These are phyloP conservation scores for Chaetomium cochliodes DNA, from an alignment of 495 filamentous ascomycete genomes.

Conservation along the genomic window DNA sequence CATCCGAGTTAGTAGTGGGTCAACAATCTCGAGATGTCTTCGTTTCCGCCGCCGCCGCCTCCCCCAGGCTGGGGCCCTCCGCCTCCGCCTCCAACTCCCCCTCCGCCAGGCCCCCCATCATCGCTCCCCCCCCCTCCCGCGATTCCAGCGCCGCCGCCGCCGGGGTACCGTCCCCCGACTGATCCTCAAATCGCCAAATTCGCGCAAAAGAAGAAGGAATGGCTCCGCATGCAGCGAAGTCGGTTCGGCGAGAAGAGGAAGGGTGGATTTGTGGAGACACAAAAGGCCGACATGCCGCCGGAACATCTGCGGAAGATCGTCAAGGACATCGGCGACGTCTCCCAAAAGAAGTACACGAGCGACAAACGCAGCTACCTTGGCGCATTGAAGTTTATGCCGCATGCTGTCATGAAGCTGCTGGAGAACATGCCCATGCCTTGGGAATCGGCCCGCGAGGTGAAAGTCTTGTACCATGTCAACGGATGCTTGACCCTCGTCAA, in stretches of 20 bases:
- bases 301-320: slow-evolving; percentile 99
- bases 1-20: too few species aligned
- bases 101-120: slow-evolving; percentile 72
- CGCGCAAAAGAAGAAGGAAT: slow-evolving; percentile 98
- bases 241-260: slow-evolving; percentile 97
- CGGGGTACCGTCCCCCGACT: slow-evolving; percentile 78
- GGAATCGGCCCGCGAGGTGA: slow-evolving; percentile 93
- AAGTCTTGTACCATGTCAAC: slow-evolving; percentile 97
- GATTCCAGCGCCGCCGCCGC: slow-evolving; percentile 77
- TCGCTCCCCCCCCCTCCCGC: slow-evolving; percentile 67
- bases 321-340: slow-evolving; percentile 97
- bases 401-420: slow-evolving; percentile 96
- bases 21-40: slow-evolving; percentile 28
- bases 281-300: slow-evolving; percentile 98
- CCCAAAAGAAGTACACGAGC: slow-evolving; percentile 98
- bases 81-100: slow-evolving; percentile 53
- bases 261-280: slow-evolving; percentile 92
- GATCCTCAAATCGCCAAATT: slow-evolving; percentile 93
- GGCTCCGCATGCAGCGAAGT: slow-evolving; percentile 87
- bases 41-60: slow-evolving; percentile 60
- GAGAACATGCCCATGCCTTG: slow-evolving; percentile 99
- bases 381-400: slow-evolving; percentile 98
- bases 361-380: slow-evolving; percentile 98
- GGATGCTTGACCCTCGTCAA: slow-evolving; percentile 97
- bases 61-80: slow-evolving; percentile 55